phyloP scores from a whole-genome alignment of 805 yeast species.

The Metschnikowia bowlesiae region DNA sequence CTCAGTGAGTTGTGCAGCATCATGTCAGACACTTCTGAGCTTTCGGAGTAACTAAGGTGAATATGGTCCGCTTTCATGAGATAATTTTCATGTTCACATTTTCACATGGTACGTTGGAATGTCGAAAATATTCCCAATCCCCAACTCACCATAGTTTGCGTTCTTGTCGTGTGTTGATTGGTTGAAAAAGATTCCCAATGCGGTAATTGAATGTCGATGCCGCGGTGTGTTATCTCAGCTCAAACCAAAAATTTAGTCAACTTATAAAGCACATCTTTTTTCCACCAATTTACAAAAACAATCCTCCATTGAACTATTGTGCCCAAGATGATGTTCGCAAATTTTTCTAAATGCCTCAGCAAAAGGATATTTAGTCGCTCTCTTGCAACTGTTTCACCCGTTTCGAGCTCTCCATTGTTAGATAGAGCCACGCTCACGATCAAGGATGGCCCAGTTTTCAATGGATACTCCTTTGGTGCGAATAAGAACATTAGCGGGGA shows the following conservation, averaged over 20 bases:
- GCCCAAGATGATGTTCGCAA: background rate
- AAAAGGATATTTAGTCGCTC: constrained; percentile 18
- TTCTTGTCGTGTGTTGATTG: constrained; percentile 7
- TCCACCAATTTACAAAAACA: background rate
- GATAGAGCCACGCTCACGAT: constrained; percentile 88
- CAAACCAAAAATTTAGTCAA: constrained; percentile 8
- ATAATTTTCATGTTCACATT: too few relatives aligned
- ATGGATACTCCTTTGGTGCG: constrained; percentile 95
- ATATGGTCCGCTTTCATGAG: too few relatives aligned
- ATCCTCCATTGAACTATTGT: background rate
- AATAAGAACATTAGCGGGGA: constrained; percentile 91
- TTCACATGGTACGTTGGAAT: background rate
- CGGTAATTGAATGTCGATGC: constrained; percentile 19
- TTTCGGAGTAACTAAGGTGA: background rate
- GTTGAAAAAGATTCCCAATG: constrained; percentile 13
- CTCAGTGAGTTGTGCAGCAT: background rate
- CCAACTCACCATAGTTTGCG: background rate
- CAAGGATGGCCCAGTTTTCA: constrained; percentile 88
- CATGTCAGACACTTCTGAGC: background rate
- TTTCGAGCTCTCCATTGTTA: constrained; percentile 37
- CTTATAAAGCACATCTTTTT: background rate
- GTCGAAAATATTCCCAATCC: background rate
- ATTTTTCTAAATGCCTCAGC: background rate
- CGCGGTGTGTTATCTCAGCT: constrained; percentile 23
- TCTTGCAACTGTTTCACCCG: constrained; percentile 32